Evolutionary conservation across 352 stramenopile genomes (phyloP), one percentile per base, ranked within the genome.

Genomic region (Thraustochytrium sp.): DNA sequence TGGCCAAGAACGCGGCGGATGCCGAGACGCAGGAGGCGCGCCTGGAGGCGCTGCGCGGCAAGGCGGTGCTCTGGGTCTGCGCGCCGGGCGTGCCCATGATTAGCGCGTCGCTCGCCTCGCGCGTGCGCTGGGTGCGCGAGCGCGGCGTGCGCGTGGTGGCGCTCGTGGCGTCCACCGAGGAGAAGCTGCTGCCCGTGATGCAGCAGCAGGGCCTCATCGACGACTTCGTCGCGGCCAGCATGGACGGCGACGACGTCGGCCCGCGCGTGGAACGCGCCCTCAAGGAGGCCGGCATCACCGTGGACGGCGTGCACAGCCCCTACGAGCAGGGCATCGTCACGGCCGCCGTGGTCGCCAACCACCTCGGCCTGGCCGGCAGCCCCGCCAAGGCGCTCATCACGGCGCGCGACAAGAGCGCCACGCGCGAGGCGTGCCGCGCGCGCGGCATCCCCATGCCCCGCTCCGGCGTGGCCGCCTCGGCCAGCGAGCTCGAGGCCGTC

Each of bases 351-450:
- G 51, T 80, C 29, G 77, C 77, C 21, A 65, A 85, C 44, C 8
- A 37, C n/a, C 63, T 85, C 62, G 77, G 63, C 37, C 77, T 85
- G 26, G 56, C 77, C 4, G 51, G 49, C 16, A 59, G 38, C 42
- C 46, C 77, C 11, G 48, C 31, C 3, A 29, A 56, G 77, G 61
- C 77, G 16, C 29, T 63, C 9, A 44, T 64, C 34, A 56, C 40
- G 1, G 77, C 77, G 26, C 77, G 77, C 29, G 48, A 65, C 54
- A 85, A 85, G 65, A 31, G 73, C 77, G 2, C 9, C 38, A 73
- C 77, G n/a, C 77, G 77, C 51, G 53, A 23, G 21, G 49, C 37
- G 21, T 78, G 48, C 44, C 21, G 16, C 21, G 63, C 61, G 5
- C 62, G 46, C 18, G 63, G 63, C 23, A 51, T 85, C 29, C 48